Evolutionary conservation across 2,329 filamentous ascomycete genomes (phyloP), one percentile per base, ranked within the genome.

Genomic region (Beauveria asiatica): DNA sequence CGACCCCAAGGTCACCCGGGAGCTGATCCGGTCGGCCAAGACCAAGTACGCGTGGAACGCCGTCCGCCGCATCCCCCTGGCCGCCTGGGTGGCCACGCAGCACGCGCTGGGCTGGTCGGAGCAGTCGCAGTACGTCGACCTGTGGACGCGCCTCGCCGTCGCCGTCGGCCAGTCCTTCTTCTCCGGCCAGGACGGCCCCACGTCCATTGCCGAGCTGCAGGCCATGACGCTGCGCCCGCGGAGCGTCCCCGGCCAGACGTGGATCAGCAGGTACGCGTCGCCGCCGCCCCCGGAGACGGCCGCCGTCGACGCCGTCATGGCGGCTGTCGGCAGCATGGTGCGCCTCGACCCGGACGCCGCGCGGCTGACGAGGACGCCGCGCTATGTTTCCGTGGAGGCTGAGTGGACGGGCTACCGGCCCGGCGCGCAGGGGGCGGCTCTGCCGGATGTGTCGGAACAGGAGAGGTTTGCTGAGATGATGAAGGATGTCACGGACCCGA

Each of bases 321-420:
- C 74, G 33, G 81, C 80, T 3, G 83, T 92, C 49, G 61, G 65
- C 19, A 62, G 65, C 30, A 65, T 73, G 68, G 45, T 57, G 41
- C 62, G 46, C 50, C 61, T 37, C 30, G 62, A 54, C 11, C 11
- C 37, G 16, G 60, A 61, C 57, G 62, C 46, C 13, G 51, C 62
- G 52, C 64, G 39, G 45, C 51, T 69, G 13, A 61, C 62, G n/a
- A 62, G 41, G 17, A 49, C 82, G 62, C 85, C 87, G 1, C 79
- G 80, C 0, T 68, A 84, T 1, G 70, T 74, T 2, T 74, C 82
- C 19, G 78, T 90, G 5, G 83, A 90, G 69, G 87, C 83, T 25
- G 89, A 93, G 70, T 92, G 89, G 89, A 89, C 86, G 3, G 87
- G 88, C 0, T 87, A 87, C 70, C 78, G 89, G 25, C 76, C 80